Percentiles rank a stretch among this genome's conserved stretches.
Conservation (phyloP, 306 rosid genomes). For the Mucuna pruriens region DNA sequence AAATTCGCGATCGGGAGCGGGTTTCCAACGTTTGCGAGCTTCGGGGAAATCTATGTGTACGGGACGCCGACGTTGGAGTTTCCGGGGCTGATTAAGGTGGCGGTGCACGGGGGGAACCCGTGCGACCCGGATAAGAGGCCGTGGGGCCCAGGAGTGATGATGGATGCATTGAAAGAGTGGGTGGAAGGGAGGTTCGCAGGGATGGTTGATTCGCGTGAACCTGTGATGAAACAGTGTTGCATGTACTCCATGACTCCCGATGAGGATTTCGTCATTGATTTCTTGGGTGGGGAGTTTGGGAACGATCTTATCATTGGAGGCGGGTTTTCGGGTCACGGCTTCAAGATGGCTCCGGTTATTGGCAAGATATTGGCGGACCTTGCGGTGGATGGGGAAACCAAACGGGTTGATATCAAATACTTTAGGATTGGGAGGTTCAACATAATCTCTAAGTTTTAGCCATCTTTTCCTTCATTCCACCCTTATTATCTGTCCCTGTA, state of each 20-base stretch:
- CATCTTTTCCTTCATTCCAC: slow-evolving; percentile 8
- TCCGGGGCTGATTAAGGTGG: slow-evolving; percentile 81
- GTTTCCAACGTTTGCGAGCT: slow-evolving; percentile 74
- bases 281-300: slow-evolving; percentile 75
- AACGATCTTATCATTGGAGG: slow-evolving; percentile 79
- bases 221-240: slow-evolving; percentile 67
- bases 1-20: slow-evolving; percentile 49
- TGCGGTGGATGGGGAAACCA: slow-evolving; percentile 55
- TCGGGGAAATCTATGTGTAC: slow-evolving; percentile 47
- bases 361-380: slow-evolving; percentile 72
- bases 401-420: slow-evolving; percentile 63
- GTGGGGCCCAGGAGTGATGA: slow-evolving; percentile 60
- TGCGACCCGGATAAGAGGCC: slow-evolving; percentile 81
- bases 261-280: slow-evolving; percentile 83
- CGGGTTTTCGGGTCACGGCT: slow-evolving; percentile 96
- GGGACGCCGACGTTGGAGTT: slow-evolving; percentile 86
- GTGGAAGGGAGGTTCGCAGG: slow-evolving; percentile 54
- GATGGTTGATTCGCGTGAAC: slow-evolving; percentile 58
- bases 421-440: slow-evolving; percentile 65
- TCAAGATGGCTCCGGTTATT: slow-evolving; percentile 85
- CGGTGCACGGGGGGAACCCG: slow-evolving; percentile 63
- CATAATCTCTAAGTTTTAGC: background rate
- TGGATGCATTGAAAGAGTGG: slow-evolving; percentile 64
- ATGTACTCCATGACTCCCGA: slow-evolving; percentile 88
- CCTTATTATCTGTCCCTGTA: too few species aligned